Conservation (phyloP, 73 alveolate genomes). For the Blepharisma stoltei region DNA sequence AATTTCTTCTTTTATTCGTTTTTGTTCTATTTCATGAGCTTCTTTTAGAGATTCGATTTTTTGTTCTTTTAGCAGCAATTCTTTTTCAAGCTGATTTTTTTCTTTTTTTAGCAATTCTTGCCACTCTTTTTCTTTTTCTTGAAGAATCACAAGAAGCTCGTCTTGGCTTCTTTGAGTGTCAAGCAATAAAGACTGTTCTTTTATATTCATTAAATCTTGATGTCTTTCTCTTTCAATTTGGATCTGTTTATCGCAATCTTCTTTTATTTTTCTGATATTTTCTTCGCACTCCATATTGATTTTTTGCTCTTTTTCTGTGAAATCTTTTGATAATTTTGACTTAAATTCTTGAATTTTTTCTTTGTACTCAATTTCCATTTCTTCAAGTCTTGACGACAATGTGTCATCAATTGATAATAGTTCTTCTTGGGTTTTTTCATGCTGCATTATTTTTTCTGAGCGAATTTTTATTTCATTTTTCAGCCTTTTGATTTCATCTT, state of each 20-base stretch:
- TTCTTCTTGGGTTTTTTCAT: not conserved
- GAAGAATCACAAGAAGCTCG: not conserved
- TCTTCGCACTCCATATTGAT: not conserved
- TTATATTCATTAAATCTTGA: slow-evolving; percentile 7
- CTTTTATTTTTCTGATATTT: not conserved
- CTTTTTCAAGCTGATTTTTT: slow-evolving; percentile 4
- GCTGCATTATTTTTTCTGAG: not conserved
- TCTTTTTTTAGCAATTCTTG: not conserved
- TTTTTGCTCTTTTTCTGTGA: not conserved
- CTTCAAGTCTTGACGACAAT: not conserved
- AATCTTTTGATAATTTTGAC: not conserved
- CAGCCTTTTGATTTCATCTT: not conserved
- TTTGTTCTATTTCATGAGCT: not conserved
- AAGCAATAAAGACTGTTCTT: not conserved
- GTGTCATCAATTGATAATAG: not conserved
- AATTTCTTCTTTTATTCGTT: not conserved
- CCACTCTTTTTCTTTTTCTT: slow-evolving; percentile 9
- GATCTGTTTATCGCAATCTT: not conserved
- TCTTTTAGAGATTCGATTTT: slow-evolving; percentile 15
- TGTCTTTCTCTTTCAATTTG: slow-evolving; percentile 1
- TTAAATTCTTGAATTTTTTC: slow-evolving; percentile 19
- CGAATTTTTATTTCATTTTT: not conserved
- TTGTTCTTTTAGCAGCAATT: not conserved
- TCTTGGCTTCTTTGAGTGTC: slow-evolving; percentile 27
- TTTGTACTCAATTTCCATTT: not conserved